Percentiles rank a stretch among this genome's conserved stretches.
These are phyloP conservation scores for Miscanthus sacchariflorus DNA, from an alignment of 202 grass and related monocot species.

Conservation along the genomic window DNA sequence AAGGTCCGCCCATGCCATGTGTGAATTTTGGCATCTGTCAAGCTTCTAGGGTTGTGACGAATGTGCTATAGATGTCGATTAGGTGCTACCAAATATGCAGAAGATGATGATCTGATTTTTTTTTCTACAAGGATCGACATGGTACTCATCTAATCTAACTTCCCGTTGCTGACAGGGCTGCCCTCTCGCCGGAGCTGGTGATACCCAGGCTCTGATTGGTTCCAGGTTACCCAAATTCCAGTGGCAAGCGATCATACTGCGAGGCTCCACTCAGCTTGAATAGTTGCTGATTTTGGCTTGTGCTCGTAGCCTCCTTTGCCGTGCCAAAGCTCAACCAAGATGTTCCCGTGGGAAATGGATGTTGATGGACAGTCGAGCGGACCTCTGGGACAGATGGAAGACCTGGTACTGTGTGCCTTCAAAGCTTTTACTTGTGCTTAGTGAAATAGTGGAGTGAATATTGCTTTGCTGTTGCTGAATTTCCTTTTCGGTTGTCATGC, in stretches of 20 bases:
- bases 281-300: conserved; percentile 4
- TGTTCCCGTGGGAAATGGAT: conserved; percentile 46
- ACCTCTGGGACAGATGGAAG: conserved; percentile 34
- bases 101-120: no score
- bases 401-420: conserved; percentile 44
- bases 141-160: not conserved
- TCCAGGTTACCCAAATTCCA: conserved; percentile 24
- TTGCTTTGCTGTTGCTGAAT: not conserved
- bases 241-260: not conserved
- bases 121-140: no score
- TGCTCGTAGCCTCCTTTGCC: not conserved
- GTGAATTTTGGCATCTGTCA: no score
- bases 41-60: no score
- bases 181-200: not conserved
- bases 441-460: not conserved
- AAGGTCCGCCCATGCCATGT: no score
- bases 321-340: not conserved
- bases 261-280: conserved; percentile 12
- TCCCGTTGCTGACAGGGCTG: not conserved
- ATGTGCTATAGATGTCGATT: no score
- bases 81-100: no score
- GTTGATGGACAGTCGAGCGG: conserved; percentile 40
- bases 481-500: conserved; percentile 14
- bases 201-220: not conserved
- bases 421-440: not conserved